Percentiles rank a stretch among this genome's conserved stretches.
Conservation (phyloP, 371 early-diverging fungal genomes). For the Mucor piriformis region DNA sequence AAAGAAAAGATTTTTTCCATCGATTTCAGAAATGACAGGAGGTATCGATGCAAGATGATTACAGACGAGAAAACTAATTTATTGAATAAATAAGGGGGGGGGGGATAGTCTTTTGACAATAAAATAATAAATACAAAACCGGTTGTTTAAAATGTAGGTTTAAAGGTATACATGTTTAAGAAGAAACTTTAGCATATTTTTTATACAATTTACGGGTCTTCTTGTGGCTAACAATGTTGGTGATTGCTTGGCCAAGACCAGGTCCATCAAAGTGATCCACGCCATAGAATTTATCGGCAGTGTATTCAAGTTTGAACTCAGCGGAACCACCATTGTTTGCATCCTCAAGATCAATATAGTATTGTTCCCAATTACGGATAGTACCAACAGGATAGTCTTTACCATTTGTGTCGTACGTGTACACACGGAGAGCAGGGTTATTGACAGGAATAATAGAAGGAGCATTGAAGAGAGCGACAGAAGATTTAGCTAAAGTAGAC, state of each 20-base stretch:
- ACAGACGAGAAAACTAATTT: no score
- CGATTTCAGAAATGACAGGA: no score
- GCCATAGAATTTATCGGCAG: constrained; percentile 43
- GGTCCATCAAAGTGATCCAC: constrained; percentile 32
- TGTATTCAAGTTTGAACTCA: constrained; percentile 50
- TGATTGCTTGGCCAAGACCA: constrained; percentile 21
- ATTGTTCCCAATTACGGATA: constrained; percentile 57
- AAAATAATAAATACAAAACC: not conserved
- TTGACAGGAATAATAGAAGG: constrained; percentile 56
- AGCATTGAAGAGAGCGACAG: constrained; percentile 43
- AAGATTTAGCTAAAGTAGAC: constrained; percentile 4
- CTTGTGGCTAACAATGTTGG: constrained; percentile 10
- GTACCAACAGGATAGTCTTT: constrained; percentile 28
- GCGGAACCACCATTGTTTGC: constrained; percentile 38
- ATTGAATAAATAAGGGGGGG: no score
- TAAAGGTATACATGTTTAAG: constrained; percentile 5
- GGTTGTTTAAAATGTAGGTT: not conserved
- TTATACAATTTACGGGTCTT: constrained; percentile 12
- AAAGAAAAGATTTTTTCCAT: no score
- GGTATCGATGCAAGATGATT: no score
- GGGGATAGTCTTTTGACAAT: no score
- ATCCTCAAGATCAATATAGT: constrained; percentile 48
- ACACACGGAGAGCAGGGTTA: constrained; percentile 59
- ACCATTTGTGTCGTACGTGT: constrained; percentile 37
- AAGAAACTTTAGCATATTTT: constrained; percentile 14